These are phyloP conservation scores for Prototheca stagnorum DNA, from an alignment of 163 green algal genomes.

Conservation along the genomic window DNA sequence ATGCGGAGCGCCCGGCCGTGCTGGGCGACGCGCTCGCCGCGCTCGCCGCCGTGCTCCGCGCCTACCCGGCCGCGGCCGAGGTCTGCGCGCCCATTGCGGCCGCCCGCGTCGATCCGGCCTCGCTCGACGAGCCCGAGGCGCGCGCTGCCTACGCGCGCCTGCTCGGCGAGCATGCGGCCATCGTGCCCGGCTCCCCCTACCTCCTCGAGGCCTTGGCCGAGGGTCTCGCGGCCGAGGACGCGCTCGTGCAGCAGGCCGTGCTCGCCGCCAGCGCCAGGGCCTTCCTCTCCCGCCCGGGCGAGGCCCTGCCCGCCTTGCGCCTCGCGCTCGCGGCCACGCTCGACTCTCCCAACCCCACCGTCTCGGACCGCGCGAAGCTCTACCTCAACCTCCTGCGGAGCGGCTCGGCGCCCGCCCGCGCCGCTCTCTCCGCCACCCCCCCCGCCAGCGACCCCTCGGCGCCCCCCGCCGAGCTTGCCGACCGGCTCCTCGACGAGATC, in stretches of 20 bases:
- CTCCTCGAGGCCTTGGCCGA: constrained; percentile 58
- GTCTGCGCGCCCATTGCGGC: constrained; percentile 36
- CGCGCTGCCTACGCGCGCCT: constrained; percentile 76
- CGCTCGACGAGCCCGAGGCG: constrained; percentile 40
- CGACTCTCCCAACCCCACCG: constrained; percentile 52
- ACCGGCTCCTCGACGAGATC: constrained; percentile 84
- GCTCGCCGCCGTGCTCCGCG: constrained; percentile 68
- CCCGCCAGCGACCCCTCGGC: constrained; percentile 18
- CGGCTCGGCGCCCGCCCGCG: constrained; percentile 29
- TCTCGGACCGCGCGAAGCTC: constrained; percentile 72
- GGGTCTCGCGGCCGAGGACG: constrained; percentile 31
- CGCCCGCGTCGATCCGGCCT: constrained; percentile 13
- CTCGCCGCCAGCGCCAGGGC: constrained; percentile 54
- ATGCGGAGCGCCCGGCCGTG: constrained; percentile 49
- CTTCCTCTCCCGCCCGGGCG: constrained; percentile 74
- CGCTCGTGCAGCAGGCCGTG: constrained; percentile 41
- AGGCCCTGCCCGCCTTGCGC: constrained; percentile 60
- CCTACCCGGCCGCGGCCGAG: constrained; percentile 60
- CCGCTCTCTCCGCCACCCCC: constrained; percentile 24
- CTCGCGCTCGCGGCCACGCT: constrained; percentile 37
- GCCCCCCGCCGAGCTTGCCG: constrained; percentile 29
- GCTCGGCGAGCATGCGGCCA: constrained; percentile 62
- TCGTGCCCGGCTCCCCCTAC: constrained; percentile 63
- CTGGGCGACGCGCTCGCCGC: constrained; percentile 72
- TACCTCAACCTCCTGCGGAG: constrained; percentile 39